A percentile compares a stretch with the other conserved stretches of the same genome.
phyloP scores from a whole-genome alignment of 768 basidiomycete genomes.

The Leucocoprinus sp. region DNA sequence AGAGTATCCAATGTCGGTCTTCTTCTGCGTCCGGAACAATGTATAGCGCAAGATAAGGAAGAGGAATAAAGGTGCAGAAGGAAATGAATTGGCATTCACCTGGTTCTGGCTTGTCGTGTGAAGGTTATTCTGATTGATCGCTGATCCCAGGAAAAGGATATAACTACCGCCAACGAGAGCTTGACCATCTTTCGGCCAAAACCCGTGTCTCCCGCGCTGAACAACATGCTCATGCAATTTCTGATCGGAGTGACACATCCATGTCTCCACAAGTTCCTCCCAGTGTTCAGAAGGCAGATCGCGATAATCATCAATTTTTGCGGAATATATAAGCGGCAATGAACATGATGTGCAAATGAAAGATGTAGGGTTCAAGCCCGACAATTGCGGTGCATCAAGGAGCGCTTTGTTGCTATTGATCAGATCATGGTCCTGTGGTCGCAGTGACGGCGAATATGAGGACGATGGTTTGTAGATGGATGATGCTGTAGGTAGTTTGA shows the following conservation, averaged over 20 bases:
- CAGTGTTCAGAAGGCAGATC: conserved; percentile 95
- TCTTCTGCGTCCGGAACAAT: conserved; percentile 75
- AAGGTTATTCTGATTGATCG: conserved; percentile 46
- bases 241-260: conserved; percentile 97
- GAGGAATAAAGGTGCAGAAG: conserved; percentile 10
- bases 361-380: conserved; percentile 42
- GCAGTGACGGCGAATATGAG: conserved; percentile 15
- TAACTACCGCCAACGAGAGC: conserved; percentile 90
- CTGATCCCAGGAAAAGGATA: conserved; percentile 62
- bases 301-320: conserved; percentile 47
- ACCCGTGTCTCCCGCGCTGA: conserved; percentile 50
- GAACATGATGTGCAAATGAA: conserved; percentile 80
- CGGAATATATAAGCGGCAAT: conserved; percentile 57
- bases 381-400: conserved; percentile 65
- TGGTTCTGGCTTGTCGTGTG: conserved; percentile 34
- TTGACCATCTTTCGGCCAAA: conserved; percentile 69
- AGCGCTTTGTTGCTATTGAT: conserved; percentile 27
- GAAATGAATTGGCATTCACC: conserved; percentile 39
- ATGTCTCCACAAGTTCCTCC: conserved; percentile 94
- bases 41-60: conserved; percentile 10
- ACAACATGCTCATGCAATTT: conserved; percentile 64
- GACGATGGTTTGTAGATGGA: neutral
- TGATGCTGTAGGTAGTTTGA: conserved; percentile 48
- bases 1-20: conserved; percentile 69
- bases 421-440: conserved; percentile 10